phyloP scores from a whole-genome alignment of 495 filamentous ascomycete species.

The Podospora appendiculata region DNA sequence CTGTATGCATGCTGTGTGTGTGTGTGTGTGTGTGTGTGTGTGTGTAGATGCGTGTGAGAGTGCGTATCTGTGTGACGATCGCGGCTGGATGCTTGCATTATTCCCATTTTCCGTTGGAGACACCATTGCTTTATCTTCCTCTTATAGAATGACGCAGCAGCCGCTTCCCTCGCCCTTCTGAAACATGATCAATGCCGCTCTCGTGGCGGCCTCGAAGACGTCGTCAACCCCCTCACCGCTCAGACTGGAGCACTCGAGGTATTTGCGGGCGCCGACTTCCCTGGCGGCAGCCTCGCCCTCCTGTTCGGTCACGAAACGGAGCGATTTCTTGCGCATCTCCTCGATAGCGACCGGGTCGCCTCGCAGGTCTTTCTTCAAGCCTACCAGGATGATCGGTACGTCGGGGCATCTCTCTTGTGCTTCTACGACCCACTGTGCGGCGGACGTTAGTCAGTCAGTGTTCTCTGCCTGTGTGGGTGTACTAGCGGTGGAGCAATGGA shows the following conservation, averaged over 20 bases:
- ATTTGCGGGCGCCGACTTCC: conserved; percentile 86
- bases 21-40: too few species aligned
- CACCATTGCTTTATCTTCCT: neutral
- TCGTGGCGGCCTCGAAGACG: conserved; percentile 95
- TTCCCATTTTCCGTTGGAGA: too few species aligned
- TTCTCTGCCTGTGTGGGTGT: neutral
- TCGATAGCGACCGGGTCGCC: conserved; percentile 90
- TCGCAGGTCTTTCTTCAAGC: conserved; percentile 94
- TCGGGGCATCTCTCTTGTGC: conserved; percentile 88
- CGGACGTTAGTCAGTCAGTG: neutral
- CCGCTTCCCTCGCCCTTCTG: conserved; percentile 76
- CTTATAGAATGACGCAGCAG: conserved; percentile 89
- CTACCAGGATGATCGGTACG: conserved; percentile 93
- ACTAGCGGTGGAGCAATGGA: too few species aligned
- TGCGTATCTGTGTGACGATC: neutral
- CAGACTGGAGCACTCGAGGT: conserved; percentile 92
- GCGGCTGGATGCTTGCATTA: neutral
- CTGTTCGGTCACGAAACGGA: conserved; percentile 72
- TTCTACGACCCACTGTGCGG: conserved; percentile 83
- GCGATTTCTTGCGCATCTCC: conserved; percentile 93
- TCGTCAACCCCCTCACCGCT: conserved; percentile 99
- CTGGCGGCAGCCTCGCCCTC: conserved; percentile 75
- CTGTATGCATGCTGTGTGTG: too few species aligned
- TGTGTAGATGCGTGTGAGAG: too few species aligned
- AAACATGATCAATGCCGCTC: conserved; percentile 86